These are phyloP conservation scores for Pichia sporocuriosa DNA, from an alignment of 805 yeast species.

Conservation along the genomic window DNA sequence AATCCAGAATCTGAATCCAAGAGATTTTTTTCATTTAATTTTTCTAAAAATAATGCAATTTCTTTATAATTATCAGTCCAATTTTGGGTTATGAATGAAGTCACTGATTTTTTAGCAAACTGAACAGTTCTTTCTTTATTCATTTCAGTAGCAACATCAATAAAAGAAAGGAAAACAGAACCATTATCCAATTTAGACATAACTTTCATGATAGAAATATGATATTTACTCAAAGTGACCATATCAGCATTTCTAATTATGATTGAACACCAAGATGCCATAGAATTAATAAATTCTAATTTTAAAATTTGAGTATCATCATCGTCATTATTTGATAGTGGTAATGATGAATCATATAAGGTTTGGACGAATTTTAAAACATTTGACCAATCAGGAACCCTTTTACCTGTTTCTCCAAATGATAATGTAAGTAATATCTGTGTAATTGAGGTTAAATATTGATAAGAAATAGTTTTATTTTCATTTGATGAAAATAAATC, in stretches of 20 bases:
- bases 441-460: conserved; percentile 26
- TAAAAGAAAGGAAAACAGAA: conserved; percentile 37
- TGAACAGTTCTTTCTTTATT: conserved; percentile 39
- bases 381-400: conserved; percentile 46
- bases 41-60: conserved; percentile 38
- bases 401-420: conserved; percentile 68
- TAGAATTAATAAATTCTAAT: conserved; percentile 20
- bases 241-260: conserved; percentile 48
- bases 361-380: conserved; percentile 16
- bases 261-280: conserved; percentile 42
- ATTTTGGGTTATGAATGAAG: conserved; percentile 38
- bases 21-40: conserved; percentile 26
- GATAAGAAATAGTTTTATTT: conserved; percentile 10
- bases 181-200: conserved; percentile 32
- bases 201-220: conserved; percentile 37
- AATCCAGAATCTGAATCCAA: conserved; percentile 10
- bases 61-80: conserved; percentile 34
- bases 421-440: conserved; percentile 42
- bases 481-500: no score
- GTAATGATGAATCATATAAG: conserved; percentile 10
- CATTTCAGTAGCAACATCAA: conserved; percentile 38
- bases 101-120: conserved; percentile 40
- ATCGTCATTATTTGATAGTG: conserved; percentile 7
- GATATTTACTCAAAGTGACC: conserved; percentile 38
- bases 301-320: conserved; percentile 6